A percentile compares a stretch with the other conserved stretches of the same genome.
Evolutionary conservation across 345 rosid genomes (phyloP).

Genomic region (Boechera divaricarpa): DNA sequence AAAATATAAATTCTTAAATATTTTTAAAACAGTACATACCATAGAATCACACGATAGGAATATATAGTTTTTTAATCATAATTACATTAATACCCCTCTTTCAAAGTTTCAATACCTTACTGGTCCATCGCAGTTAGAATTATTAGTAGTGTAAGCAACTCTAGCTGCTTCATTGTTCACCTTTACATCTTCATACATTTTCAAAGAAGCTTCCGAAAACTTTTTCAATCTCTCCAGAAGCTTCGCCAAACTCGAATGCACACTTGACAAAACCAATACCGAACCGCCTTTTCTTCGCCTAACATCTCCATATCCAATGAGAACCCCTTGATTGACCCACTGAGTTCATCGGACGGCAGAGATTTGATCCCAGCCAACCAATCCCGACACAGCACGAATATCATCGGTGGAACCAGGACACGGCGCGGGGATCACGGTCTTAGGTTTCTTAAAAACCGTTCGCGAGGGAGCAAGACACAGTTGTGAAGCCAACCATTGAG

Average conservation of each 20-base stretch:
- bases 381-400: constrained; percentile 80
- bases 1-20: no score
- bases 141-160: constrained; percentile 51
- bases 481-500: constrained; percentile 84
- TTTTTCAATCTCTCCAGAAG: constrained; percentile 80
- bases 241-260: constrained; percentile 73
- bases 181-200: constrained; percentile 85
- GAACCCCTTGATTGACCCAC: constrained; percentile 62
- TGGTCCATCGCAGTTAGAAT: constrained; percentile 54
- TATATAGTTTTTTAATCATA: background rate
- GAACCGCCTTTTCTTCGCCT: constrained; percentile 56
- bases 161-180: constrained; percentile 69
- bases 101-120: background rate
- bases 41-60: no score
- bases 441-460: constrained; percentile 59
- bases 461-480: constrained; percentile 76
- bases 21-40: no score
- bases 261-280: constrained; percentile 49
- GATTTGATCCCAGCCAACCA: constrained; percentile 76
- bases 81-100: constrained; percentile 27
- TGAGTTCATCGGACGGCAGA: constrained; percentile 72
- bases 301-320: constrained; percentile 57
- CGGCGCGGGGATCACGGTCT: constrained; percentile 79
- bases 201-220: constrained; percentile 85
- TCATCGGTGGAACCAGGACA: constrained; percentile 74